Base-by-base conservation (phyloP, 352 stramenopile species). In the Plasmopara muralis region DNA sequence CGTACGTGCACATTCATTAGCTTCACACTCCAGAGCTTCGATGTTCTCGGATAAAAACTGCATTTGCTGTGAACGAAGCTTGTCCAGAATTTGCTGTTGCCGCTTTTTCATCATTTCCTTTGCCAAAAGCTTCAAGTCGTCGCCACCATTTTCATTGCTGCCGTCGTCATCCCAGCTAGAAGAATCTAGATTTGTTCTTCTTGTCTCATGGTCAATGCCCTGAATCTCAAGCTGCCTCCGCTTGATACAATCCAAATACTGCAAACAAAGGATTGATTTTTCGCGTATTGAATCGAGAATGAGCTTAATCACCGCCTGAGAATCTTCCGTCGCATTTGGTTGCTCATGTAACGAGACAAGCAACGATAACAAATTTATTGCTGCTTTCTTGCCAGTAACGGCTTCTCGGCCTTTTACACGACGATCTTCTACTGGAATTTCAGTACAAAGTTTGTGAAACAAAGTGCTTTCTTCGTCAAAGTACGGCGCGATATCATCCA, bases 1-100 rank as follows among this genome's bases (percentile, higher is more conserved):
- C 0, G 53, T 53, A 14, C 34, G 16, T 47, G 30, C 55, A 29
- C n/a, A 55, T 33, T 52, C 45, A 9, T n/a, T 45, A 25, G 44
- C 25, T 6, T 57, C 51, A 18, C 62, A 43, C 33, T 57, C 48
- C 14, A 70, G 43, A 13, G 44, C 13, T 7, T 76, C 61, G 12
- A 45, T 50, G n/a, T 80, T 74, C 2, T 74, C 69, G 29, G 66
- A 78, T 18, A 87, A 49, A 50, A 89, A 92, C 49, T 85, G 68
- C 62, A 77, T 76, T 54, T 93, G 82, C 41, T 90, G 74, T 0
- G 68, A 77, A 9, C 75, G 68, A 74, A 93, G 87, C 40, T 68
- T 75, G 18, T 77, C 75, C 18, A 93, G 42, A 35, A 93, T 86
- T 47, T 77, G 63, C 41, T 88, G 71, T 42, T 93, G 82, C 9